Percentiles rank a stretch among this genome's conserved stretches.
Evolutionary conservation across 495 filamentous ascomycete genomes (phyloP).

Genomic region (Staphylotrichum tortipilum): DNA sequence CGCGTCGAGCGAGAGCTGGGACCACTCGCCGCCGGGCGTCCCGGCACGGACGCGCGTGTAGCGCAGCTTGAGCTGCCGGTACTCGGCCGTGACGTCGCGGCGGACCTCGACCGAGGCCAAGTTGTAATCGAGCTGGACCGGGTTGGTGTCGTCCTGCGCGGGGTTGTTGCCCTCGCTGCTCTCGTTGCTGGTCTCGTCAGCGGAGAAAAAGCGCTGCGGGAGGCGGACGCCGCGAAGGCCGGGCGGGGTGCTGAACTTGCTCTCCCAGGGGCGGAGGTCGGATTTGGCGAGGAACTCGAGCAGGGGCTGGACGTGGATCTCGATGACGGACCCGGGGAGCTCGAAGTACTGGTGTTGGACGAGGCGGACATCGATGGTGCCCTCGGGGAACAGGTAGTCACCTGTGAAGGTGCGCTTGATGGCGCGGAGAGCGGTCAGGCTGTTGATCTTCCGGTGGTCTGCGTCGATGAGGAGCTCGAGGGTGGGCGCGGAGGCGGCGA

Average conservation of each 20-base stretch:
- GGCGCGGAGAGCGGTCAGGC: conserved; percentile 17
- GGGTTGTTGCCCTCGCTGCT: neutral
- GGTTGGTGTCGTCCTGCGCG: neutral
- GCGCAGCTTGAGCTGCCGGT: conserved; percentile 28
- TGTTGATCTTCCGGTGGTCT: conserved; percentile 18
- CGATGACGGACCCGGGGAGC: conserved; percentile 12
- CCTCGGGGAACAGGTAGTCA: conserved; percentile 29
- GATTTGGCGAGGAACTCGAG: conserved; percentile 30
- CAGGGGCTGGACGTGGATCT: conserved; percentile 19
- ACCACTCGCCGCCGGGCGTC: conserved; percentile 28
- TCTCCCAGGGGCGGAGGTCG: conserved; percentile 25
- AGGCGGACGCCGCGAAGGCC: conserved; percentile 28
- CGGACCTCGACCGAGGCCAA: conserved; percentile 40
- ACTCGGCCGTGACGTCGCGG: conserved; percentile 27
- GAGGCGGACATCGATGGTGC: conserved; percentile 33
- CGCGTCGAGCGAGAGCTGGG: conserved; percentile 39
- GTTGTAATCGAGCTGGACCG: conserved; percentile 33
- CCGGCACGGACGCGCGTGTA: conserved; percentile 42
- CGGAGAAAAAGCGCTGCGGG: conserved; percentile 20
- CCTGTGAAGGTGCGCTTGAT: conserved; percentile 7
- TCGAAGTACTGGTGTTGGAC: conserved; percentile 26
- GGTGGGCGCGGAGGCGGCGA: conserved; percentile 12
- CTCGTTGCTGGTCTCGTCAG: neutral
- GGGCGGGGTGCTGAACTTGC: conserved; percentile 31
- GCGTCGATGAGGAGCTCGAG: conserved; percentile 34